Percentiles rank a stretch among this genome's conserved stretches.
Conservation (phyloP, 495 filamentous ascomycete species). For the Chlorociboria aeruginascens region DNA sequence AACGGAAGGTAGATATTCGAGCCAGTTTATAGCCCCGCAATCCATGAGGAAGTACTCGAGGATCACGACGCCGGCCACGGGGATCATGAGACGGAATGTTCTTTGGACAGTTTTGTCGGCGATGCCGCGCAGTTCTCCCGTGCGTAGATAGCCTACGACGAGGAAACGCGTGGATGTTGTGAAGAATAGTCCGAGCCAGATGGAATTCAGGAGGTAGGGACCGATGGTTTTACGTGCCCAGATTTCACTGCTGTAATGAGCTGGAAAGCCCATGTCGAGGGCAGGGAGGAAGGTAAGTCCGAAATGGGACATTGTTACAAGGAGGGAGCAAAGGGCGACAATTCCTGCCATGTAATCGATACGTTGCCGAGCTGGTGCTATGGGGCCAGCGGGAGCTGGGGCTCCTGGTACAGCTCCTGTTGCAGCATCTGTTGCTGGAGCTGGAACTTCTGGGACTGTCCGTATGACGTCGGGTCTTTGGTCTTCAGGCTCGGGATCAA, state of each 20-base stretch:
- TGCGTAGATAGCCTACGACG: constrained; percentile 22
- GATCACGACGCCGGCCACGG: constrained; percentile 23
- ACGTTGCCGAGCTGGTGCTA: constrained; percentile 10
- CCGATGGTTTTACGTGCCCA: constrained; percentile 24
- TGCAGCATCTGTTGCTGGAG: neutral
- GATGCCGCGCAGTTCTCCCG: constrained; percentile 24
- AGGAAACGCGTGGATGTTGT: constrained; percentile 31
- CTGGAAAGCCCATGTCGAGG: constrained; percentile 20
- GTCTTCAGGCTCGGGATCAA: too few species aligned
- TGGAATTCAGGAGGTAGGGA: constrained; percentile 27
- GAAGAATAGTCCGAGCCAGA: constrained; percentile 31
- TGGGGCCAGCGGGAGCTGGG: neutral
- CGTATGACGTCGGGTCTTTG: too few species aligned
- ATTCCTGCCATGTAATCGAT: constrained; percentile 32
- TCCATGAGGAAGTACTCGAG: constrained; percentile 34
- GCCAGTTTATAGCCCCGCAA: constrained; percentile 25
- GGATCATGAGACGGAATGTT: constrained; percentile 26
- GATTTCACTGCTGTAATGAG: constrained; percentile 24
- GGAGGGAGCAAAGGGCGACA: constrained; percentile 23
- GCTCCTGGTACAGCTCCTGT: neutral
- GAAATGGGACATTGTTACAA: constrained; percentile 30
- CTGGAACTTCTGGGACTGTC: neutral
- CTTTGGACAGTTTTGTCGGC: constrained; percentile 22
- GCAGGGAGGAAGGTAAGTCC: constrained; percentile 24
- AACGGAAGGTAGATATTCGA: constrained; percentile 28